phyloP scores from a whole-genome alignment of 495 filamentous ascomycete species.

The Rostrohypoxylon terebratum region DNA sequence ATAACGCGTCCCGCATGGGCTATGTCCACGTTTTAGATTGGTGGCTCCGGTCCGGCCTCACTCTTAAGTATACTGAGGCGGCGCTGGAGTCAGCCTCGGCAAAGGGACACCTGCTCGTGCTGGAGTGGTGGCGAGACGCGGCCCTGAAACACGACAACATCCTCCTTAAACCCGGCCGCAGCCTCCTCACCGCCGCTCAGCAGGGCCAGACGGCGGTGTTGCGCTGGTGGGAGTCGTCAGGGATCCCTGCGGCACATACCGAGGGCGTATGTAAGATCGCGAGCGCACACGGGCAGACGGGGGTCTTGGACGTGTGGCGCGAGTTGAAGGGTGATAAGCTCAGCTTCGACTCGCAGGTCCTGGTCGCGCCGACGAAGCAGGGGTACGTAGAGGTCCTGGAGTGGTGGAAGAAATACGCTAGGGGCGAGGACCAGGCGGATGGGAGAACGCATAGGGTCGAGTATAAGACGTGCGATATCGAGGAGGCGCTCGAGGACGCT shows the following conservation, averaged over 20 bases:
- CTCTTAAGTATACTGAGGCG: slow-evolving; percentile 83
- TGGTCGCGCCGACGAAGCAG: slow-evolving; percentile 88
- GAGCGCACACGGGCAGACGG: slow-evolving; percentile 85
- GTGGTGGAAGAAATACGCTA: slow-evolving; percentile 86
- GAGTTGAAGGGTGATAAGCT: slow-evolving; percentile 81
- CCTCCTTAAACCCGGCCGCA: slow-evolving; percentile 79
- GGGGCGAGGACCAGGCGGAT: slow-evolving; percentile 62
- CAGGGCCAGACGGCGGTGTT: slow-evolving; percentile 76
- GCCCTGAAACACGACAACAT: slow-evolving; percentile 57
- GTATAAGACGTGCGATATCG: slow-evolving; percentile 95
- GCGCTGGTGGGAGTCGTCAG: slow-evolving; percentile 84
- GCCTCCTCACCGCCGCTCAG: slow-evolving; percentile 82
- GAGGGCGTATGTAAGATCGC: slow-evolving; percentile 86
- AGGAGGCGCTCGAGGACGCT: slow-evolving; percentile 91
- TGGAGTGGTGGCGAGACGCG: slow-evolving; percentile 90
- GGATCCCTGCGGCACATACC: slow-evolving; percentile 77
- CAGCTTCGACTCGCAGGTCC: slow-evolving; percentile 87
- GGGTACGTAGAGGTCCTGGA: slow-evolving; percentile 85
- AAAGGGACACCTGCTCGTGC: slow-evolving; percentile 82
- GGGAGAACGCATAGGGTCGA: slow-evolving; percentile 70
- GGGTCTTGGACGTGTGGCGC: slow-evolving; percentile 85
- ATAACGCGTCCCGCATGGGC: slow-evolving; percentile 85
- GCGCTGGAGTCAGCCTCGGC: slow-evolving; percentile 87
- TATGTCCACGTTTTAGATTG: slow-evolving; percentile 88
- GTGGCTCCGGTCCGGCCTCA: slow-evolving; percentile 86